phyloP scores from a whole-genome alignment of 2,329 filamentous ascomycete species.

The Claviceps pusilla region DNA sequence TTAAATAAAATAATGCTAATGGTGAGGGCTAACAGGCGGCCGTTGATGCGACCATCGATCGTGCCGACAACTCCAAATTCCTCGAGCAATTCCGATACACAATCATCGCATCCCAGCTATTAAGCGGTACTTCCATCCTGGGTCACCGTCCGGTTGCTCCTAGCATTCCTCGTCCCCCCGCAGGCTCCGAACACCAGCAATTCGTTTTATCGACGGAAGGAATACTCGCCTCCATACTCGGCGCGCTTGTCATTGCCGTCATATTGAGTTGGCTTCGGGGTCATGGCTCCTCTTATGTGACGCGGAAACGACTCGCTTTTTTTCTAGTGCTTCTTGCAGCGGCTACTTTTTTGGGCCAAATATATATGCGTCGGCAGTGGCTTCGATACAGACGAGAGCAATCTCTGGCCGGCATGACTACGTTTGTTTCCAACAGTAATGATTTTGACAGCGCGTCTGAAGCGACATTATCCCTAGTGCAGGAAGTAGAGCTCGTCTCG shows the following conservation, averaged over 20 bases:
- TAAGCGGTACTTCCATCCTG: constrained; percentile 52
- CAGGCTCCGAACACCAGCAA: constrained; percentile 9
- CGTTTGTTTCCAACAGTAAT: constrained; percentile 60
- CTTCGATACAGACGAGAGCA: constrained; percentile 63
- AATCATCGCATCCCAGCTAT: constrained; percentile 77
- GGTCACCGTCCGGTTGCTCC: constrained; percentile 16
- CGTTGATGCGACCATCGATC: constrained; percentile 56
- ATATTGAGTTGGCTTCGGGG: constrained; percentile 55
- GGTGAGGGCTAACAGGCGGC: constrained; percentile 35
- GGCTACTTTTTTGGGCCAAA: constrained; percentile 43
- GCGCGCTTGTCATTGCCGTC: constrained; percentile 52
- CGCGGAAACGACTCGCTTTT: constrained; percentile 38
- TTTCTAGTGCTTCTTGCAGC: constrained; percentile 38
- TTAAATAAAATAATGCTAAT: neutral
- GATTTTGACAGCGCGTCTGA: constrained; percentile 65
- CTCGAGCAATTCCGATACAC: constrained; percentile 88
- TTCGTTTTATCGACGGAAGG: constrained; percentile 28
- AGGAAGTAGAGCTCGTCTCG: constrained; percentile 91
- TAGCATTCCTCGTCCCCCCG: constrained; percentile 7
- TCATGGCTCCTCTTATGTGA: constrained; percentile 35
- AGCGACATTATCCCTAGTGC: constrained; percentile 66
- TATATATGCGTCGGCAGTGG: constrained; percentile 66
- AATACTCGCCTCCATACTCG: constrained; percentile 31
- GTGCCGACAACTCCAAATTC: constrained; percentile 69
- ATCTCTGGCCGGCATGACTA: constrained; percentile 52